Base-by-base conservation (phyloP, 441 rosid species). In the Populus hybrid region DNA sequence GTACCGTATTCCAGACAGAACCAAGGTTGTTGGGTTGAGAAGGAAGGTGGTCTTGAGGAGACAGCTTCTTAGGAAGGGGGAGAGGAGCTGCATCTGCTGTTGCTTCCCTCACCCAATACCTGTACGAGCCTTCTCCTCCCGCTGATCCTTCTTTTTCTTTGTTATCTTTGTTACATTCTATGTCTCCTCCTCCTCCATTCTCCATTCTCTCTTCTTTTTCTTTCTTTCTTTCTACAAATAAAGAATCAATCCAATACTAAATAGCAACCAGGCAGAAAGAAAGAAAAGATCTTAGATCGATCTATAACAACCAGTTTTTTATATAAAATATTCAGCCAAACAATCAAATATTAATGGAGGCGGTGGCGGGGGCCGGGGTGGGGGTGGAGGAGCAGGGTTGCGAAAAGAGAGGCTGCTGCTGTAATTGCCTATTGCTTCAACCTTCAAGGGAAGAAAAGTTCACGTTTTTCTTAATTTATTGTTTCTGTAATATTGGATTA, bases 61-160 rank as follows among this genome's bases (percentile, higher is more conserved):
- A 77, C 34, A 95, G 89, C 87, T 86, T 93, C 77, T 85, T 90
- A 0, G 96, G 97, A 53, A 84, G 83, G 61, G 96, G 97, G 38
- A 86, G 89, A 28, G 98, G 96, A 21, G 93, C 96, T 10, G 97
- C 98, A 28, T 95, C 97, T 12, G 81, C 34, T 0, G 86, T 86
- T 12, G 90, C 81, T 80, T 91, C 91, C 79, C 99, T 89, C 32
- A 95, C 97, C 98, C 98, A 95, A 67, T 95, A 93, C 72, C 91
- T 90, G 77, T 95, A 95, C 4, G 97, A 94, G 3, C 92, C 79
- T 30, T 75, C 84, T 38, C 78, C 77, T 75, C 53, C 64, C 71
- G 35, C 70, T 1, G 50, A 40, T 40, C 50, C 50, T 40, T 40
- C 77, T 78, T 61, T 66, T 32, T 12, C 73, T 32, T 67, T 46